Evolutionary conservation across 768 basidiomycete genomes (phyloP), one percentile per base, ranked within the genome.

Genomic region (Clitopilus passeckerianus): DNA sequence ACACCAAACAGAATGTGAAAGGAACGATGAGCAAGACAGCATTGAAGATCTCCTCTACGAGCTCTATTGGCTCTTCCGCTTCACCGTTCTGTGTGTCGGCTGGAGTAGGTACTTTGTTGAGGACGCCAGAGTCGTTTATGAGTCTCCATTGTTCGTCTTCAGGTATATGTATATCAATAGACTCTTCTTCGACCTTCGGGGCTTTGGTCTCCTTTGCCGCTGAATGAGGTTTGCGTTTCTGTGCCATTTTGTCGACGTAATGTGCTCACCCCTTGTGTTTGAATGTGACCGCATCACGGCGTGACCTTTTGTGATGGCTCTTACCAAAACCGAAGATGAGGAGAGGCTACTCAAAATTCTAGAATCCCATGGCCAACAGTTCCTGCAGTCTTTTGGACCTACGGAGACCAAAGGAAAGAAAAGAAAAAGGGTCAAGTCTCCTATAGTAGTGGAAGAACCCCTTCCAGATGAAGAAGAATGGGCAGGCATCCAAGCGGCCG

Each of bases 101-200:
- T 9, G 46, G 18, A 22, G n/a, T 50, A 20, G 65, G 62, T 20
- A 69, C 59, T 59, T 75, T 73, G 56, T 80, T 73, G 14, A 89
- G 74, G 54, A 87, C 71, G 16, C 88, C 89, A 14, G 84, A 80
- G 61, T 90, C 77, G 9, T 83, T 81, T 64, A 92, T 81, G 35
- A 93, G 71, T 12, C 90, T 82, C 89, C 86, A 87, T 77, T 92
- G 84, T 68, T 93, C 91, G 1, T 87, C 84, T 67, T 90, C 85
- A 3, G 89, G 68, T 35, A 93, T 85, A 35, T 86, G 68, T 35
- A 93, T 85, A 35, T 86, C 79, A 46, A 81, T 66, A 16, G 75
- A 54, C 33, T 72, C 70, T 57, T 71, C 44, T 22, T 27, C n/a
- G 34, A 34, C n/a, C 37, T 20, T 53, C 44, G 12, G 53, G 15